Evolutionary conservation across 2,329 filamentous ascomycete genomes (phyloP), one percentile per base, ranked within the genome.

Genomic region (Calonectria pteridis): DNA sequence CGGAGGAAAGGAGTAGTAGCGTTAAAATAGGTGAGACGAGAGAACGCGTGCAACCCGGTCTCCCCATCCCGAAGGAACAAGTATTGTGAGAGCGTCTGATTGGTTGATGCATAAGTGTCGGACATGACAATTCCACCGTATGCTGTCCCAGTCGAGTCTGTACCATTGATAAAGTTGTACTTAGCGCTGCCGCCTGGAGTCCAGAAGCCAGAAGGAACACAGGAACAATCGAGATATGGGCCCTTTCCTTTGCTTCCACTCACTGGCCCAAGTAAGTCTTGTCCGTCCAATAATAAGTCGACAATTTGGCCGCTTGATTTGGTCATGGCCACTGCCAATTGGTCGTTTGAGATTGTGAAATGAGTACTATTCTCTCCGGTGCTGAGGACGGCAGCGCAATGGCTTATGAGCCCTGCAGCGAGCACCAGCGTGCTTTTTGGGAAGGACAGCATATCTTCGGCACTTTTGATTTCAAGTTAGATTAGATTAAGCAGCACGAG

Each of bases 201-300:
- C 83, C 90, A 93, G 77, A 88, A 89, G 0, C 91, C 91, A 0
- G 85, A 86, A 1, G 90, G 90, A 0, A 86, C 89, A 78, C 91
- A 93, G 81, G 92, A 91, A 80, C 91, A 93, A 80, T 93, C 91
- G 4, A 93, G 87, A 77, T 92, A 92, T 1, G 90, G 89, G 0
- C 89, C 89, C 29, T 88, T 85, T 3, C 90, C 90, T 4, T 83
- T 82, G 13, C 73, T 75, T 2, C 81, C 81, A 7, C 77, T 81
- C n/a, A 73, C 73, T 20, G 77, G 78, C 10, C 90, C 90, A 0
- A 92, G 86, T 1, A 92, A 84, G 74, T 92, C 87, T 62, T 83
- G 81, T 31, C 82, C 83, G 46, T 86, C 84, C 18, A 86, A 77
- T 6, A 76, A 81, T 58, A 86, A 76, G 53, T 80, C 78, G 59